Base-by-base conservation (phyloP, 2,329 filamentous ascomycete species). In the Alternaria gansuensis region DNA sequence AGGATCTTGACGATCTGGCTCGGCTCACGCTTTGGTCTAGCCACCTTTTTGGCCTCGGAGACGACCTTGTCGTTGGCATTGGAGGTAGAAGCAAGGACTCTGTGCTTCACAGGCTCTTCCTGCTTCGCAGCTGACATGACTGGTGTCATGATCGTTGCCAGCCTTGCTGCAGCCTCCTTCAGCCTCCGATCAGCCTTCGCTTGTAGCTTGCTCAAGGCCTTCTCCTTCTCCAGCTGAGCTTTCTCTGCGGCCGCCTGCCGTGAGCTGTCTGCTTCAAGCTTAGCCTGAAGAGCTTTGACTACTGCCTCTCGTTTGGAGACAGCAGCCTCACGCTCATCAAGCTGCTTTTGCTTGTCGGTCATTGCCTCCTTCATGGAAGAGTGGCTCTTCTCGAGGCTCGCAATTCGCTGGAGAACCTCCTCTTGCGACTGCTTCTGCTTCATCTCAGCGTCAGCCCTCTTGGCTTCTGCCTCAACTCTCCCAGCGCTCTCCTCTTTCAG, bases 271-370 rank as follows among this genome's bases (percentile, higher is more conserved):
- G 29, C 29, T 48, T 24, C 23, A 23, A 48, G n/a, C 29, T 36
- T 21, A 23, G 21, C 29, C 34, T 36, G 17, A 34, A 23, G 29
- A 8, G 23, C 11, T 29, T 36, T 24, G 8, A 48, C 14, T 14
- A 29, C 29, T 34, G 10, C 44, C 44, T 48, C 44, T 11, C 29
- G 44, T 11, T 33, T 46, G 44, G 44, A 46, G 28, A 46, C n/a
- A 24, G 44, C 14, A 46, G 28, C 29, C 9, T 21, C 44, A 23
- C 44, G 28, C 44, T 46, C 44, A 23, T 29, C 44, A 24, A 46
- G 31, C 17, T 46, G 17, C 28, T 46, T 24, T 11, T 29, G 17
- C 44, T 33, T 29, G 31, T 29, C 11, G 28, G 28, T 14, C 13
- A 23, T 33, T 34, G 44, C n/a, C 44, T 28, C 40, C 40, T 21